Percentiles rank a stretch among this genome's conserved stretches.
These are phyloP conservation scores for Posidonia oceanica DNA, from an alignment of 116 monocot species.

Conservation along the genomic window DNA sequence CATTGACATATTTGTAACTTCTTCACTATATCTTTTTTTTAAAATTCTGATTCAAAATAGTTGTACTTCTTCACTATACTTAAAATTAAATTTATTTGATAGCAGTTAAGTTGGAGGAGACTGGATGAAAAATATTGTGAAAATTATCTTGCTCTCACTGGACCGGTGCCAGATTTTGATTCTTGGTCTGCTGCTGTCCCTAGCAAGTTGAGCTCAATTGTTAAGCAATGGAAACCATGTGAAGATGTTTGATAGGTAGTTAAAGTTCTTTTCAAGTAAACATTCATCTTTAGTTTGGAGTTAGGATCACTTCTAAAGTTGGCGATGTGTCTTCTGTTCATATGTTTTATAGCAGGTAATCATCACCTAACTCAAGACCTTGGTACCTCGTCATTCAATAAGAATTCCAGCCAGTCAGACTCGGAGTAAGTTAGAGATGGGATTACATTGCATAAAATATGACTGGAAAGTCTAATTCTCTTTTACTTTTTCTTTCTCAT, in stretches of 20 bases:
- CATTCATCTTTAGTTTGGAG: too few species aligned
- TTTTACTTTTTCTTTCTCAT: too few species aligned
- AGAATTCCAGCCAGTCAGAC: too few species aligned
- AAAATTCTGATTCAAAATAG: background rate
- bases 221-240: conserved; percentile 56
- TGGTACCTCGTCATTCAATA: too few species aligned
- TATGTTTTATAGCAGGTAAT: too few species aligned
- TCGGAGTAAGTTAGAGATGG: too few species aligned
- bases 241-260: background rate
- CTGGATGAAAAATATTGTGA: conserved; percentile 41
- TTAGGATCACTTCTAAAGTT: too few species aligned
- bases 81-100: background rate
- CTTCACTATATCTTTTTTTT: background rate
- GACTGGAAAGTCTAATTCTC: too few species aligned
- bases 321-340: too few species aligned
- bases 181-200: conserved; percentile 62
- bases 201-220: conserved; percentile 33
- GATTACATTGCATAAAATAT: too few species aligned
- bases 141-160: conserved; percentile 87
- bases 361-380: too few species aligned
- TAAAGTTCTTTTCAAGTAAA: background rate
- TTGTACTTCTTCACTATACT: background rate
- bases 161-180: conserved; percentile 57
- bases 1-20: background rate
- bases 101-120: conserved; percentile 78